phyloP scores from a whole-genome alignment of 2,329 filamentous ascomycete species.

The Drechslera avenae region DNA sequence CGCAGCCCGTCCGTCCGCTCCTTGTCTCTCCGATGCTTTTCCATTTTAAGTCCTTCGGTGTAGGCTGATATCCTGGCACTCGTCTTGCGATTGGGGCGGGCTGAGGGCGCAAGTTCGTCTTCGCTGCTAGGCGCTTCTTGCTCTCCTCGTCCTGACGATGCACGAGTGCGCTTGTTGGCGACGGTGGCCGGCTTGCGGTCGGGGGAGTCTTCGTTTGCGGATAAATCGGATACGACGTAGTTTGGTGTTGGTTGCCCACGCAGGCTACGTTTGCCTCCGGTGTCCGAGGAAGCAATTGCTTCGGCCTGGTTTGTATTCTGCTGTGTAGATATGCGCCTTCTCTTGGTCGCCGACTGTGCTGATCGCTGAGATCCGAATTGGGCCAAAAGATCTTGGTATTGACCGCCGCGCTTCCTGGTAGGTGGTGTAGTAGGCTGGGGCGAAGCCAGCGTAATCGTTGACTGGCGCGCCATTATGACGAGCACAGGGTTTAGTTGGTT shows the following conservation, averaged over 20 bases:
- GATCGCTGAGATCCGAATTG: conserved; percentile 39
- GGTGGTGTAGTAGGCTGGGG: conserved; percentile 35
- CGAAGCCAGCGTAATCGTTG: conserved; percentile 19
- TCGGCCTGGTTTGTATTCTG: background rate
- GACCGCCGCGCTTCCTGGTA: conserved; percentile 29
- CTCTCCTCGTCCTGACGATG: background rate
- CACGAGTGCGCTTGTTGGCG: conserved; percentile 3
- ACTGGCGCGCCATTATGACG: conserved; percentile 27
- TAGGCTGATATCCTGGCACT: conserved; percentile 19
- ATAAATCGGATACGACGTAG: conserved; percentile 12
- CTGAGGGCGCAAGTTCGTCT: conserved; percentile 30
- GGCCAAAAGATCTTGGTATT: conserved; percentile 32
- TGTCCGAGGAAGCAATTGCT: background rate
- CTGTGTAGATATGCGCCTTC: conserved; percentile 24
- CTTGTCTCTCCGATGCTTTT: conserved; percentile 27
- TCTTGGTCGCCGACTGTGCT: conserved; percentile 40
- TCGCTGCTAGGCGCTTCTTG: conserved; percentile 21
- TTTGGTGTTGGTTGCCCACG: conserved; percentile 5
- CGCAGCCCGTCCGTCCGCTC: conserved; percentile 21
- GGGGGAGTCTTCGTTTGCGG: conserved; percentile 1
- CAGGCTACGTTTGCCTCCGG: conserved; percentile 19
- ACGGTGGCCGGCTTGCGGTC: background rate
- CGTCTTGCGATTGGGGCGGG: conserved; percentile 16
- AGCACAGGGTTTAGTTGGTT: background rate
- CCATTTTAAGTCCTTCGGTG: conserved; percentile 42